Evolutionary conservation across 1,284 basidiomycete species (phyloP).

Genomic region (Chiua sp.): DNA sequence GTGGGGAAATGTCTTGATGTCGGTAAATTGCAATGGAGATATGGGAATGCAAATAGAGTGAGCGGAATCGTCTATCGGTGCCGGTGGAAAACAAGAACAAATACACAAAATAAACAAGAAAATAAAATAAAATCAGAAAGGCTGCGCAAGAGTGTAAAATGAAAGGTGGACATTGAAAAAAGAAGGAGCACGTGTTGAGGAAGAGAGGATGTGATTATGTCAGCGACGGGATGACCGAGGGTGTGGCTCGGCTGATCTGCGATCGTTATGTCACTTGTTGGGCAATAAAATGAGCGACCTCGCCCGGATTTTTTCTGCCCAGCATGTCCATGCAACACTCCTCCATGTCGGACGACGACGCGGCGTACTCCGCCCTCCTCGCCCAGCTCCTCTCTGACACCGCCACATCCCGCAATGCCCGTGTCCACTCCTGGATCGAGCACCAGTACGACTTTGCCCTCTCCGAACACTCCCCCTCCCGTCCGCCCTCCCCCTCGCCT

Average conservation of each 20-base stretch:
- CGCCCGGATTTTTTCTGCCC: background rate
- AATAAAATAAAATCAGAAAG: background rate
- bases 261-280: background rate
- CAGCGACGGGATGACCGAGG: background rate
- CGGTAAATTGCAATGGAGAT: too few species aligned
- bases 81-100: too few species aligned
- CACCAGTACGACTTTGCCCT: constrained; percentile 41
- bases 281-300: background rate
- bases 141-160: too few species aligned
- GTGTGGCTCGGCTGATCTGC: background rate
- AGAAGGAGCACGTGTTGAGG: background rate
- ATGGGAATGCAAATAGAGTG: too few species aligned
- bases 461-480: constrained; percentile 28
- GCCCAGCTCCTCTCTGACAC: constrained; percentile 33
- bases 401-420: constrained; percentile 29
- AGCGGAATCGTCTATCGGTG: too few species aligned
- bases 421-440: constrained; percentile 40
- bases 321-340: constrained; percentile 7
- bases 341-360: constrained; percentile 35
- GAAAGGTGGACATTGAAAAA: too few species aligned
- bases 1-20: too few species aligned
- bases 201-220: background rate
- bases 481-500: constrained; percentile 33
- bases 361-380: constrained; percentile 34
- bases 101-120: too few species aligned